Evolutionary conservation across 208 protist genomes (phyloP).

Genomic region (Zelonia costaricensis): DNA sequence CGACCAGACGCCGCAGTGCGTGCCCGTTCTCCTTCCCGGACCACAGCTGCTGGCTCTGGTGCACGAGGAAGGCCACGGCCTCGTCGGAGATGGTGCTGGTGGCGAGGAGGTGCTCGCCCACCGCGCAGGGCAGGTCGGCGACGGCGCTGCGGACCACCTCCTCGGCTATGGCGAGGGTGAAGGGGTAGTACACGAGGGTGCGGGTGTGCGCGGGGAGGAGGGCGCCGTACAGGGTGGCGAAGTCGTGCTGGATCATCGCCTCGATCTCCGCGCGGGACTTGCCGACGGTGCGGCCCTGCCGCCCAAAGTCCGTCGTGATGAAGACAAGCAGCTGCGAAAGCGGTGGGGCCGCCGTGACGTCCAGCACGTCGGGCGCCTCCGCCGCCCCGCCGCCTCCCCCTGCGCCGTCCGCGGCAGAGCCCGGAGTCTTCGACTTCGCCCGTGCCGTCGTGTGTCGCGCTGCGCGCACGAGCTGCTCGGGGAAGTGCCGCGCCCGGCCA

Average conservation of each 20-base stretch:
- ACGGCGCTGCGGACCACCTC: constrained; percentile 55
- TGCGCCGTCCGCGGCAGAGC: not conserved
- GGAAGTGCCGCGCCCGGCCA: constrained; percentile 63
- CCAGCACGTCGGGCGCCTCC: not conserved
- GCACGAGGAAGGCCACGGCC: constrained; percentile 59
- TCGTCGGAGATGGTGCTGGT: constrained; percentile 56
- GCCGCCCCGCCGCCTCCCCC: not conserved
- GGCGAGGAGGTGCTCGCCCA: constrained; percentile 27
- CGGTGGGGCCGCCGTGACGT: constrained; percentile 16
- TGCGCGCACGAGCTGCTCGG: constrained; percentile 45
- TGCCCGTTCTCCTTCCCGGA: constrained; percentile 70
- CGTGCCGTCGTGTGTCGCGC: not conserved
- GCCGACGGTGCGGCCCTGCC: constrained; percentile 72
- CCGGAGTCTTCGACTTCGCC: not conserved
- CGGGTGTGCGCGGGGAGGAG: constrained; percentile 64
- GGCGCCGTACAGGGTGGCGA: constrained; percentile 65
- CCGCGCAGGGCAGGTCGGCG: constrained; percentile 43
- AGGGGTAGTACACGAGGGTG: constrained; percentile 61
- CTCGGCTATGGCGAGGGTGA: constrained; percentile 45
- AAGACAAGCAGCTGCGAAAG: constrained; percentile 68
- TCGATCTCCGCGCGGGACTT: constrained; percentile 60
- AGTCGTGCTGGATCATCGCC: constrained; percentile 62
- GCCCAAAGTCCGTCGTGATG: constrained; percentile 83
- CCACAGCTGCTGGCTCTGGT: constrained; percentile 46
- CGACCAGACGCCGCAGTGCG: constrained; percentile 51